Evolutionary conservation across 345 rosid genomes (phyloP).

Genomic region (Mangifera indica): DNA sequence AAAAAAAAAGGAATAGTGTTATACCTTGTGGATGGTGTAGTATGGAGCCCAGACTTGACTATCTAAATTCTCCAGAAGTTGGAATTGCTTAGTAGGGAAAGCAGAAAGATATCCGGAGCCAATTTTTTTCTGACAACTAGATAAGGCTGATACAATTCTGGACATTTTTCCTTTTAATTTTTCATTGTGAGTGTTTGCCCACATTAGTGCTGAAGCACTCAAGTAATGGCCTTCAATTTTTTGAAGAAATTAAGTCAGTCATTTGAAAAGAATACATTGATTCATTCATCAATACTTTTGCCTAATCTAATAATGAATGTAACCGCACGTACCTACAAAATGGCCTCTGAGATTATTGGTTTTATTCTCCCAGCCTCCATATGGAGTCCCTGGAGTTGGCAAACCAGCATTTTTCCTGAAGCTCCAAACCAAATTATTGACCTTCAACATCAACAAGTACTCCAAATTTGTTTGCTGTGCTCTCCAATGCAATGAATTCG

Average conservation of each 20-base stretch:
- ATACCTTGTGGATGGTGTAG: constrained; percentile 58
- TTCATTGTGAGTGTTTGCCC: constrained; percentile 53
- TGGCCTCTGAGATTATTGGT: constrained; percentile 47
- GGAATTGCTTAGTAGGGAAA: constrained; percentile 44
- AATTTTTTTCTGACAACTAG: constrained; percentile 45
- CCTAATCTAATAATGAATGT: too few relatives aligned
- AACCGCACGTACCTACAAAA: constrained; percentile 40
- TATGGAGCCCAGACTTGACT: constrained; percentile 58
- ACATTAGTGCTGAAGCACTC: constrained; percentile 56
- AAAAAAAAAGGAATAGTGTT: background rate
- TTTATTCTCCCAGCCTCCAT: constrained; percentile 54
- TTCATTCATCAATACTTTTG: too few relatives aligned
- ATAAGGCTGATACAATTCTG: constrained; percentile 38
- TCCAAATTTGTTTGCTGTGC: constrained; percentile 57
- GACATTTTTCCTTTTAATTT: constrained; percentile 43
- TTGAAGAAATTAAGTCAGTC: background rate
- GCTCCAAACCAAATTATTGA: constrained; percentile 52
- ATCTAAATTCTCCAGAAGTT: constrained; percentile 48
- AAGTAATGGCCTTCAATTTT: constrained; percentile 51
- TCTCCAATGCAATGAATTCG: constrained; percentile 43
- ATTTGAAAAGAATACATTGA: background rate
- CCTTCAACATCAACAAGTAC: constrained; percentile 48
- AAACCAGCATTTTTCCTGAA: constrained; percentile 50
- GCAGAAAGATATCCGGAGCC: constrained; percentile 59
- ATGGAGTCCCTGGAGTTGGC: constrained; percentile 34